Percentiles rank a stretch among this genome's conserved stretches.
Evolutionary conservation across 2,329 filamentous ascomycete species (phyloP).

Genomic region (Cordyceps javanica): DNA sequence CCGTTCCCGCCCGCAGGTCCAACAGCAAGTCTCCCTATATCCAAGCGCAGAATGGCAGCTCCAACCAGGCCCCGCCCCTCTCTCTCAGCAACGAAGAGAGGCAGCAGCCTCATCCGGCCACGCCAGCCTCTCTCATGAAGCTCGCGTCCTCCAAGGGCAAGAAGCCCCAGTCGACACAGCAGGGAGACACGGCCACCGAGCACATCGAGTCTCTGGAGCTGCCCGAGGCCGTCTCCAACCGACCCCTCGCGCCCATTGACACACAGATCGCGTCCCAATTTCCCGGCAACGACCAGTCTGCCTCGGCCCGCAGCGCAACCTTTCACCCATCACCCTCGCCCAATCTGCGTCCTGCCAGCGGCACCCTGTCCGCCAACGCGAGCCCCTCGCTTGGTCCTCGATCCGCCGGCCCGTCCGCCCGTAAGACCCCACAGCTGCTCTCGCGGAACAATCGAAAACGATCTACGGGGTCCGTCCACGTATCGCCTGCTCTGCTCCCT

Average conservation of each 20-base stretch:
- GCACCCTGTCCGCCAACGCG: constrained; percentile 50
- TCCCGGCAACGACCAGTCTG: constrained; percentile 28
- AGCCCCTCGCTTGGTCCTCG: constrained; percentile 58
- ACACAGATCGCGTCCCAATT: constrained; percentile 35
- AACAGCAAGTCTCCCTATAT: constrained; percentile 64
- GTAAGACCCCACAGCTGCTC: constrained; percentile 51
- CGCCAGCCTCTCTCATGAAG: constrained; percentile 83
- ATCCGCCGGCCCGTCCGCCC: constrained; percentile 38
- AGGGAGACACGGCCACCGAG: constrained; percentile 40
- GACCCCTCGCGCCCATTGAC: constrained; percentile 29
- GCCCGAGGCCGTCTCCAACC: constrained; percentile 58
- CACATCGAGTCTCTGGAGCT: constrained; percentile 57
- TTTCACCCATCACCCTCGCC: constrained; percentile 46
- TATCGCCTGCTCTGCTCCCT: constrained; percentile 79
- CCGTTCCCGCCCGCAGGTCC: constrained; percentile 59
- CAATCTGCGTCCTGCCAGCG: constrained; percentile 30
- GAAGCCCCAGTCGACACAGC: constrained; percentile 34
- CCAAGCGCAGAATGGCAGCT: constrained; percentile 41
- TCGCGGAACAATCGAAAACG: constrained; percentile 62
- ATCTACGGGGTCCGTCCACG: constrained; percentile 66
- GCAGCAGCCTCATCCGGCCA: constrained; percentile 59
- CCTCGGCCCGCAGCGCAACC: constrained; percentile 43
- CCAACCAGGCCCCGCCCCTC: constrained; percentile 11
- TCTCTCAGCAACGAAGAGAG: constrained; percentile 17
- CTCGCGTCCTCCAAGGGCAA: constrained; percentile 52